These are phyloP conservation scores for Sporisorium graminicola DNA, from an alignment of 1,284 basidiomycete species.

Conservation along the genomic window DNA sequence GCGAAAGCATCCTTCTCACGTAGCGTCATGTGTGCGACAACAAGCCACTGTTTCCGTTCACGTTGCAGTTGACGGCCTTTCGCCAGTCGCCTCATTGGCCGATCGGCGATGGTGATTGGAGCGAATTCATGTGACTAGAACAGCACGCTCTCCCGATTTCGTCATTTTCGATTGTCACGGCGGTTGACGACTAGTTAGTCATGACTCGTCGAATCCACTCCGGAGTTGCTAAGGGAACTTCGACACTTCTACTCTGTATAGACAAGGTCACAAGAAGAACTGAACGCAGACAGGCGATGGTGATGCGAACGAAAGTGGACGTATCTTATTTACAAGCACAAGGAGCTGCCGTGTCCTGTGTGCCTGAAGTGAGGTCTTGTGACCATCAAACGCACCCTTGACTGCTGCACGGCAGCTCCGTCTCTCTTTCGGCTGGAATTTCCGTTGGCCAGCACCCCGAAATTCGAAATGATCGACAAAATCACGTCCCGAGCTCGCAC, in stretches of 20 bases:
- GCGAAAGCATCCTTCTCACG: constrained; percentile 3
- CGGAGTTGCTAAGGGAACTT: not conserved
- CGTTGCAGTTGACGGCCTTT: not conserved
- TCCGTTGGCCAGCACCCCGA: not conserved
- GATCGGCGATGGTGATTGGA: constrained; percentile 8
- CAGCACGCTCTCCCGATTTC: not conserved
- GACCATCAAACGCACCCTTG: not conserved
- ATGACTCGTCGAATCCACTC: constrained; percentile 1
- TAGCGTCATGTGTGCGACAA: constrained; percentile 38
- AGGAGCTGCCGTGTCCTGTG: not conserved
- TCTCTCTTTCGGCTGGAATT: not conserved
- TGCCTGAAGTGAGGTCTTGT: constrained; percentile 13
- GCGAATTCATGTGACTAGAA: too few species aligned
- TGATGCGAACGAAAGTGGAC: too few species aligned
- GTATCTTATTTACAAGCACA: not conserved
- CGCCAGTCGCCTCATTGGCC: constrained; percentile 7
- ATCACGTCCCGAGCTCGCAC: constrained; percentile 23
- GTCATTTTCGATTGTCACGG: constrained; percentile 1
- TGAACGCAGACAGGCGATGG: not conserved
- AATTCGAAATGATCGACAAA: constrained; percentile 1
- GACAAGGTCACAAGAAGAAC: not conserved
- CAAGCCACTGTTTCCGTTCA: constrained; percentile 1
- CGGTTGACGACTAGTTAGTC: not conserved
- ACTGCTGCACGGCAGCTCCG: not conserved
- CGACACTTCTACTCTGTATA: not conserved